These are phyloP conservation scores for Magnolia sinica DNA, from an alignment of 164 flowering plant species.

Conservation along the genomic window DNA sequence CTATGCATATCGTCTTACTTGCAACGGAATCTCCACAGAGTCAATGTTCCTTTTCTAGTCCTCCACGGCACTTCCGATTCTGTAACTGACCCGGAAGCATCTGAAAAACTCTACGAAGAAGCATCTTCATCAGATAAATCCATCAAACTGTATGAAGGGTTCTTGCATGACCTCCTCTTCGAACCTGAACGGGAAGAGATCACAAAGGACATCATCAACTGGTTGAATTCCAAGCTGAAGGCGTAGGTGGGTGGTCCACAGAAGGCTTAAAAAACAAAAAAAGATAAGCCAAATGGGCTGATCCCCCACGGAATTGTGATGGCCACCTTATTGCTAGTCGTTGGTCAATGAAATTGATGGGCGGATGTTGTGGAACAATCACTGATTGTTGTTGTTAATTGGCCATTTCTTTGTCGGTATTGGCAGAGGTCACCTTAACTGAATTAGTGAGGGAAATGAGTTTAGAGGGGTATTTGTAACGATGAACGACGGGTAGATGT, in stretches of 20 bases:
- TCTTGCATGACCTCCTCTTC: slow-evolving; percentile 76
- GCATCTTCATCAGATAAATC: slow-evolving; percentile 78
- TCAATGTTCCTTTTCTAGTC: slow-evolving; percentile 64
- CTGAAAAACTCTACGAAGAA: slow-evolving; percentile 54
- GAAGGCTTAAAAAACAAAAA: background rate
- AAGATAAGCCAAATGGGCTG: background rate
- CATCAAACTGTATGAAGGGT: slow-evolving; percentile 64
- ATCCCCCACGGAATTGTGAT: background rate
- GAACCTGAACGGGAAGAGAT: slow-evolving; percentile 71
- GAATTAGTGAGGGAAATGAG: background rate
- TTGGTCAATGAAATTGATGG: background rate
- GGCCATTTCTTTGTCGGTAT: background rate
- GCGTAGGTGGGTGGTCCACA: background rate
- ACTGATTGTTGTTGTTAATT: background rate
- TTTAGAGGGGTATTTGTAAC: too few species aligned
- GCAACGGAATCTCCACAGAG: slow-evolving; percentile 48
- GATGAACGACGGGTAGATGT: too few species aligned
- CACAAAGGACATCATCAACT: slow-evolving; percentile 47
- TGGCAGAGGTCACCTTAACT: background rate
- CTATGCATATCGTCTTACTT: slow-evolving; percentile 57
- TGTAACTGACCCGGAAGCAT: slow-evolving; percentile 76
- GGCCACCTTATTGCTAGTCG: background rate
- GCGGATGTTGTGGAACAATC: background rate
- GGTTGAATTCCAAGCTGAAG: slow-evolving; percentile 54
- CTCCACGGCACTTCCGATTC: slow-evolving; percentile 85